These are phyloP conservation scores for Coemansia sp. DNA, from an alignment of 192 early-diverging fungal species.

Conservation along the genomic window DNA sequence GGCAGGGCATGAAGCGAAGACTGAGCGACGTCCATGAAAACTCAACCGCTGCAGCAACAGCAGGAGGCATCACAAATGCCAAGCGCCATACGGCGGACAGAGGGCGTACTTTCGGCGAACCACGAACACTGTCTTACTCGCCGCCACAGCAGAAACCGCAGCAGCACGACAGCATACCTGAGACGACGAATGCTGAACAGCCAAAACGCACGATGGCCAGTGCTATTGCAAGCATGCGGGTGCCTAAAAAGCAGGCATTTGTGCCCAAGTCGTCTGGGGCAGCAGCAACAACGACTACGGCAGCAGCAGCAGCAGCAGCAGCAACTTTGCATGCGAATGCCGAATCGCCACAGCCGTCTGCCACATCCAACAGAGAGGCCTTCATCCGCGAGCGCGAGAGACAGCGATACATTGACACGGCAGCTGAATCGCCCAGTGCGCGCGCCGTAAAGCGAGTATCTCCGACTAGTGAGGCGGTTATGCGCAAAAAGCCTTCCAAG, in stretches of 20 bases:
- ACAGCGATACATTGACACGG: slow-evolving; percentile 23
- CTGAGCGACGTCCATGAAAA: slow-evolving; percentile 13
- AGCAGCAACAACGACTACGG: not conserved
- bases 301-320: slow-evolving; percentile 1
- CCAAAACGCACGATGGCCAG: slow-evolving; percentile 9
- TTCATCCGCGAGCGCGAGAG: slow-evolving; percentile 50
- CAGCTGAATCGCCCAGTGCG: not conserved
- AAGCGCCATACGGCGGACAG: not conserved
- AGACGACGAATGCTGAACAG: not conserved
- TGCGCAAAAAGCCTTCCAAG: not conserved
- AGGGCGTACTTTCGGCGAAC: not conserved
- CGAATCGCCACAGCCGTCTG: not conserved
- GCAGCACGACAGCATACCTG: not conserved
- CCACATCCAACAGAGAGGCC: slow-evolving; percentile 21
- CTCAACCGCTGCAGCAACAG: not conserved
- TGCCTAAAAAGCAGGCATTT: slow-evolving; percentile 40
- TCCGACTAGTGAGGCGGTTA: not conserved
- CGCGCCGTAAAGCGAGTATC: not conserved
- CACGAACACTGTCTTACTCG: slow-evolving; percentile 1
- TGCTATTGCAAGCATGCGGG: slow-evolving; percentile 24
- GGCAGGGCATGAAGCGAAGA: slow-evolving; percentile 22
- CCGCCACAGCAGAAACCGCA: slow-evolving; percentile 1
- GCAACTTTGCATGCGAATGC: too few species aligned
- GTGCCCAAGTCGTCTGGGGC: slow-evolving; percentile 7
- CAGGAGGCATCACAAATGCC: not conserved